Percentiles rank a stretch among this genome's conserved stretches.
Conservation (phyloP, 2,329 filamentous ascomycete species). For the Calonectria ilicicola region DNA sequence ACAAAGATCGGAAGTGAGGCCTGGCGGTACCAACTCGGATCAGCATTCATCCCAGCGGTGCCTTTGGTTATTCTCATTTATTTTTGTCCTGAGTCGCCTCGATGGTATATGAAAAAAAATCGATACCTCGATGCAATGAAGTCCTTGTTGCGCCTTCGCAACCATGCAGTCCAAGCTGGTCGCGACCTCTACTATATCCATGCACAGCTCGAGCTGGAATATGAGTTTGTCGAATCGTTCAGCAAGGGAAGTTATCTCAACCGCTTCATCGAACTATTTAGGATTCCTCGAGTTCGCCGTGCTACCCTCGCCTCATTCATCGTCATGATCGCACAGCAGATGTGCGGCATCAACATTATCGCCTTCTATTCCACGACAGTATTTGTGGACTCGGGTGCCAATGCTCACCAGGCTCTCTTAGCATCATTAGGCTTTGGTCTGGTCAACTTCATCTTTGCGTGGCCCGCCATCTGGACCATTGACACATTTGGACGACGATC, state of each 20-base stretch:
- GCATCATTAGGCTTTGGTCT: slow-evolving; percentile 70
- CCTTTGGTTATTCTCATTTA: slow-evolving; percentile 70
- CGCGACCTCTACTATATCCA: slow-evolving; percentile 74
- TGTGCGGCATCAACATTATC: slow-evolving; percentile 79
- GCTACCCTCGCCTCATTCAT: slow-evolving; percentile 82
- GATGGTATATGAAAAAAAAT: slow-evolving; percentile 76
- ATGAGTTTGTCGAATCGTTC: slow-evolving; percentile 60
- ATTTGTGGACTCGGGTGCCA: slow-evolving; percentile 69
- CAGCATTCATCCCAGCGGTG: slow-evolving; percentile 71
- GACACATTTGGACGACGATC: slow-evolving; percentile 68
- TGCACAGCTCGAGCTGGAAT: slow-evolving; percentile 72
- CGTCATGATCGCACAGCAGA: slow-evolving; percentile 84
- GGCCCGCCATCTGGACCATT: slow-evolving; percentile 70
- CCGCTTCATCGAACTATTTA: slow-evolving; percentile 75
- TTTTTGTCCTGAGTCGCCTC: slow-evolving; percentile 74
- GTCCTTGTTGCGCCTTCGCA: slow-evolving; percentile 64
- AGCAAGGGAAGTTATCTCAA: slow-evolving; percentile 67
- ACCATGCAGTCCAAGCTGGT: slow-evolving; percentile 67
- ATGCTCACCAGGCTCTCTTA: slow-evolving; percentile 66
- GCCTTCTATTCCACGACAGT: slow-evolving; percentile 80
- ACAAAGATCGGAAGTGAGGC: slow-evolving; percentile 50
- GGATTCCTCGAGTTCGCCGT: slow-evolving; percentile 75
- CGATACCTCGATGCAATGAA: slow-evolving; percentile 70
- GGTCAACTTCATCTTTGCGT: slow-evolving; percentile 69
- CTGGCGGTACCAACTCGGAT: slow-evolving; percentile 74